Percentiles rank a stretch among this genome's conserved stretches.
Conservation (phyloP, 805 yeast genomes). For the Metschnikowia drakensbergensis region DNA sequence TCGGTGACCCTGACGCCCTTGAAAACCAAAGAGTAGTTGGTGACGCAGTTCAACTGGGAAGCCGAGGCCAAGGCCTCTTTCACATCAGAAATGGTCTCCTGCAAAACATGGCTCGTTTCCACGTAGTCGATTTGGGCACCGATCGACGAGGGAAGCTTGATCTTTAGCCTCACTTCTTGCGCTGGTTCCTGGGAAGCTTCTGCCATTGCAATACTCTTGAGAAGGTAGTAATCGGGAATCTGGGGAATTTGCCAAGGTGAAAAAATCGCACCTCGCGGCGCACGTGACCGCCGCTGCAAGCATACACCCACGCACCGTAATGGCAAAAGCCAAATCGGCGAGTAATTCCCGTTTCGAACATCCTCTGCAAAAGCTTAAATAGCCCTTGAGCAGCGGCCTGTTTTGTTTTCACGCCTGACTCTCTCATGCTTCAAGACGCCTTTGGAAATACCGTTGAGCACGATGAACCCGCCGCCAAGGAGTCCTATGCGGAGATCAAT, state of each 20-base stretch:
- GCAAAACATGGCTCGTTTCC: conserved; percentile 30
- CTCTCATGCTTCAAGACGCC: conserved; percentile 17
- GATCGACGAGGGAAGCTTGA: conserved; percentile 19
- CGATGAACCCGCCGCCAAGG: neutral
- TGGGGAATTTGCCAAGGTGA: conserved; percentile 2
- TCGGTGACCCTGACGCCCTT: conserved; percentile 32
- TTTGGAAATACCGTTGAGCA: conserved; percentile 22
- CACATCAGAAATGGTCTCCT: conserved; percentile 55
- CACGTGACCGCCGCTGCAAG: conserved; percentile 1
- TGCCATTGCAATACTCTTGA: conserved; percentile 11
- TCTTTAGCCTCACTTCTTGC: conserved; percentile 21
- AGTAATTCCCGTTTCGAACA: no score
- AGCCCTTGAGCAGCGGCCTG: no score
- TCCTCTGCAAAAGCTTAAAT: neutral
- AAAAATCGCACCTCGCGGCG: conserved; percentile 3
- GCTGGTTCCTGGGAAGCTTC: conserved; percentile 17
- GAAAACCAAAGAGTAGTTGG: conserved; percentile 51
- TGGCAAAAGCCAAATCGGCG: neutral
- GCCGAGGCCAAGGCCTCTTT: conserved; percentile 55
- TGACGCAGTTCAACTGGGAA: conserved; percentile 54
- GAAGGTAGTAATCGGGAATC: neutral
- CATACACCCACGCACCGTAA: conserved; percentile 1
- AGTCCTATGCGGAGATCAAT: conserved; percentile 17
- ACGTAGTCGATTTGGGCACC: conserved; percentile 19
- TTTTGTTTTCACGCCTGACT: neutral